phyloP scores from a whole-genome alignment of 177 flowering plant genomes.

The Vitis hybrid region DNA sequence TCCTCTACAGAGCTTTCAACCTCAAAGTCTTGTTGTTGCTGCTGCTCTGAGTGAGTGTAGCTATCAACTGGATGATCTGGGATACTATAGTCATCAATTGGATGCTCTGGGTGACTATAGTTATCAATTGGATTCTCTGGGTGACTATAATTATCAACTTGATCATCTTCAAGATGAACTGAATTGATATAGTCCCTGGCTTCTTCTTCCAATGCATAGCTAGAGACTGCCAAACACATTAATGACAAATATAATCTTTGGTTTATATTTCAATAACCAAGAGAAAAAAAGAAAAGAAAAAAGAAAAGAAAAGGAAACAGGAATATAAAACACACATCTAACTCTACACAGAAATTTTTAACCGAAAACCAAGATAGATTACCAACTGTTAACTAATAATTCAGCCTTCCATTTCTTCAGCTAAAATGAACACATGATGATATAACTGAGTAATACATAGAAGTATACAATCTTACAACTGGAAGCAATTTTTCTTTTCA shows the following conservation, averaged over 20 bases:
- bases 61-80: constrained; percentile 48
- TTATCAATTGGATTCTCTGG: constrained; percentile 25
- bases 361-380: not conserved
- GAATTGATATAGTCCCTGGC: constrained; percentile 40
- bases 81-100: constrained; percentile 36
- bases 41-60: constrained; percentile 54
- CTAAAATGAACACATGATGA: not conserved
- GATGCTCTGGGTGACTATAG: constrained; percentile 40
- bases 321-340: too few relatives aligned
- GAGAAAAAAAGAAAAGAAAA: not conserved
- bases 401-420: not conserved
- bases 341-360: not conserved
- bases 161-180: constrained; percentile 36
- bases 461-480: too few relatives aligned
- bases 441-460: not conserved
- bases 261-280: not conserved
- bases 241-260: constrained; percentile 9
- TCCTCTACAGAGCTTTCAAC: constrained; percentile 50
- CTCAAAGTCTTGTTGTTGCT: constrained; percentile 42
- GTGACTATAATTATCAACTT: constrained; percentile 7
- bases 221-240: constrained; percentile 34
- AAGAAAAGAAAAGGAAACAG: not conserved
- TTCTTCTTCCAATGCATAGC: constrained; percentile 51
- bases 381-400: not conserved
- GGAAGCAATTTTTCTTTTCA: too few relatives aligned